Base-by-base conservation (phyloP, 371 early-diverging fungal genomes). In the Entomophthora muscae region DNA sequence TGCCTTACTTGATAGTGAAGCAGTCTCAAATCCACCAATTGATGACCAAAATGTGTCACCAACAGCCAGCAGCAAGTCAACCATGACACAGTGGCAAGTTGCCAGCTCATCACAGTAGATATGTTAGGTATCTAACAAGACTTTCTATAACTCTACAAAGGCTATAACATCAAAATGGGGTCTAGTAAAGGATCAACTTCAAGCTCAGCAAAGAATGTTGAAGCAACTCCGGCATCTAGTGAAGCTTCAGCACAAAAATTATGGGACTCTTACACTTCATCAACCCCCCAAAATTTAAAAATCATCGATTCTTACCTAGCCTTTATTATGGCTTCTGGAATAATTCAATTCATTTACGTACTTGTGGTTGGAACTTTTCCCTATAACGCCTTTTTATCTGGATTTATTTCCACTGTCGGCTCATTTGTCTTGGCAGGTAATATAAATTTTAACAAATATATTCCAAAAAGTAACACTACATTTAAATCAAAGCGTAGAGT, bases 371-470 rank as follows among this genome's bases (percentile, higher is more conserved):
- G 95, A 62, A 87, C 89, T 30, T 95, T 82, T 70, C 98, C 98
- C n/a, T 96, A 92, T 76, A 96, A 96, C 74, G 89, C 96, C 26
- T 96, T 96, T 72, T 73, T 98, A 66, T 88, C 95, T 12, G 93
- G 92, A 22, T 98, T 98, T 75, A 87, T 87, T 66, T 83, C 88
- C 1, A 85, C 89, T 10, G 93, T 95, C 24, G 95, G 93, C 12
- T 78, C 82, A 63, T 98, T 98, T 75, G 90, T 92, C n/a, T 81
- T 95, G 65, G 90, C 91, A 17, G 93, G 90, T 88, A 72, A 65
- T 55, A 17, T 26, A 52, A 30, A 33, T 1, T 58, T 31, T 54
- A 26, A 17, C 10, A 22, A 3, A 1, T 53, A 2, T 42, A 17
- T 10, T 42, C 17, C 17, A 10, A 42, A 10, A 42, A 10, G n/a